Percentiles rank a stretch among this genome's conserved stretches.
Conservation (phyloP, 2,329 filamentous ascomycete species). For the Aureobasidium sp. region DNA sequence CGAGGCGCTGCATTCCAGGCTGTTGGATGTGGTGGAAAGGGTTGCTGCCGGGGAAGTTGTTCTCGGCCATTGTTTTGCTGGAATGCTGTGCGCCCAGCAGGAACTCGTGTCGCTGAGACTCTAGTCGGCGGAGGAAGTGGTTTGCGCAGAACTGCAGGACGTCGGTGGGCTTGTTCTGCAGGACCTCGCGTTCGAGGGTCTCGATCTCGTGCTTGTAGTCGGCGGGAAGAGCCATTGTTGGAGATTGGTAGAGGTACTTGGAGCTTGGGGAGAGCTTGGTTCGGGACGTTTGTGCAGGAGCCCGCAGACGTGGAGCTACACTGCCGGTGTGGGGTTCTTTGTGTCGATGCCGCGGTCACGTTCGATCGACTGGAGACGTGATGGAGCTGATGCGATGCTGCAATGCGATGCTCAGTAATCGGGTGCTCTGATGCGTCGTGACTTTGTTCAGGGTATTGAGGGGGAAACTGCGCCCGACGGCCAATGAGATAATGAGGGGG, state of each 20-base stretch:
- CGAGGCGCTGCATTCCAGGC: constrained; percentile 53
- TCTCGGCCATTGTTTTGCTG: constrained; percentile 58
- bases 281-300: constrained; percentile 12
- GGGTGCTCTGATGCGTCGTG: background rate
- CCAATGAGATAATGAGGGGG: constrained; percentile 15
- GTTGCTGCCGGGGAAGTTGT: constrained; percentile 70
- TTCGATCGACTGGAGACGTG: background rate
- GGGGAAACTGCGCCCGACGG: constrained; percentile 6
- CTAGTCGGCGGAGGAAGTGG: constrained; percentile 59
- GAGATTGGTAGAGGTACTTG: constrained; percentile 7
- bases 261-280: constrained; percentile 11
- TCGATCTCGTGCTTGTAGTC: constrained; percentile 58
- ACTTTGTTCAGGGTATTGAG: constrained; percentile 14
- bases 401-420: background rate
- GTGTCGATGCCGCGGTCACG: constrained; percentile 11
- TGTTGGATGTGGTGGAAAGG: constrained; percentile 54
- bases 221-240: constrained; percentile 35
- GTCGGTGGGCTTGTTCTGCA: constrained; percentile 53
- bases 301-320: constrained; percentile 15
- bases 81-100: constrained; percentile 44
- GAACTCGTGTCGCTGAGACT: constrained; percentile 56
- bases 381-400: constrained; percentile 5
- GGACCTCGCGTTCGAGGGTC: constrained; percentile 55
- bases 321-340: constrained; percentile 7
- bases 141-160: constrained; percentile 65